Evolutionary conservation across 192 early-diverging fungal genomes (phyloP), one percentile per base, ranked within the genome.

Genomic region (Lunasporangiospora selenospora): DNA sequence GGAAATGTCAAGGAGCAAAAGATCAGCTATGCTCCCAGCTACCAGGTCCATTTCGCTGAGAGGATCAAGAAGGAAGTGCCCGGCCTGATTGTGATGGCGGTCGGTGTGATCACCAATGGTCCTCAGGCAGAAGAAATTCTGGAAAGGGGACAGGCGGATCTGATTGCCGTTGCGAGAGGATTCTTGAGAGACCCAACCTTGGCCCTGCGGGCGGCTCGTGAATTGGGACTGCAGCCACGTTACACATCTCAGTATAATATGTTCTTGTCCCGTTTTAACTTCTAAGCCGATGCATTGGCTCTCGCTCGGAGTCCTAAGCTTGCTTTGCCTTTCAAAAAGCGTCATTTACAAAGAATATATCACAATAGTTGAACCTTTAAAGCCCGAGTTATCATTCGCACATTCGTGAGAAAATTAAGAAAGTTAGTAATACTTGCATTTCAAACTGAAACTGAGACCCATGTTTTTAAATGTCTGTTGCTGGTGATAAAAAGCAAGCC

Each of bases 1-100:
- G 96, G 92, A n/a, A 89, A 81, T 56, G 77, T 75, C 18, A 75
- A 85, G 10, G 26, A 54, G n/a, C 84, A 86, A 44, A 67, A 80
- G 45, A 84, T 89, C 21, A 29, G 67, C 3, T 48, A 81, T 18
- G 48, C 54, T 3, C 79, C 83, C 5, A 76, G 78, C 4, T 91
- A 87, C 78, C 92, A 90, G 57, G 92, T 95, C 6, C 89, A 84
- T 2, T 90, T 90, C 58, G 75, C 93, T 4, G 76, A 86, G n/a
- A 67, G 75, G 2, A 67, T 94, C 41, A 86, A 80, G 42, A 79
- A 84, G 50, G 77, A 84, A 7, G 84, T 83, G 4, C 85, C 77
- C 6, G 63, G 92, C 15, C 24, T 83, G 9, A 80, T 86, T 0
- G 81, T 88, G 0, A 85, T 78, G 1, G 82, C 92, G 1, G 95